Conservation (phyloP, 768 basidiomycete genomes). For the Coprinellus aureogranulatus region DNA sequence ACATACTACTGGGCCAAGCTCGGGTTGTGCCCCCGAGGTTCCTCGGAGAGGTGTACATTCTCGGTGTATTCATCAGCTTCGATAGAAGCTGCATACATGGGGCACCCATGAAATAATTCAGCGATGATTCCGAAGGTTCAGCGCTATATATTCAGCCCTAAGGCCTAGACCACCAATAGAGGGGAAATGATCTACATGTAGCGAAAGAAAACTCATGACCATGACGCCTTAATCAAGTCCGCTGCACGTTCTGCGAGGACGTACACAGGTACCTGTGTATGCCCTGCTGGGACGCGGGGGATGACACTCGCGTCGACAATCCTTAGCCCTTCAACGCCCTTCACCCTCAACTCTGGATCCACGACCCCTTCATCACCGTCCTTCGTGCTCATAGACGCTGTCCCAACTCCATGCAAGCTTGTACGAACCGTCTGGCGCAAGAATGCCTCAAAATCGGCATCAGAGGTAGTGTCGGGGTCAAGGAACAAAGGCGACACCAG, state of each 20-base stretch:
- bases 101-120: too few species aligned
- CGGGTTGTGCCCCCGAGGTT: too few species aligned
- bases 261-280: constrained; percentile 11
- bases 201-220: too few species aligned
- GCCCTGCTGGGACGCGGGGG: constrained; percentile 8
- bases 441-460: constrained; percentile 10
- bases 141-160: too few species aligned
- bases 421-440: constrained; percentile 21
- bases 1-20: too few species aligned
- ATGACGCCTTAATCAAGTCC: constrained; percentile 1
- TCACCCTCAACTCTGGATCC: constrained; percentile 35
- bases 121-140: too few species aligned
- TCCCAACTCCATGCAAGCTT: constrained; percentile 30
- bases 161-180: too few species aligned
- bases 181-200: too few species aligned
- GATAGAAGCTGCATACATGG: too few species aligned
- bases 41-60: too few species aligned
- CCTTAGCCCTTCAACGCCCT: constrained; percentile 31
- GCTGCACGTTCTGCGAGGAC: constrained; percentile 11
- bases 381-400: constrained; percentile 29
- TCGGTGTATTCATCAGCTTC: too few species aligned
- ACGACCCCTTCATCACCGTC: constrained; percentile 31
- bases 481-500: background rate
- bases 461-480: background rate
- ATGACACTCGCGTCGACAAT: constrained; percentile 37